These are phyloP conservation scores for grape (Vitis vinifera) DNA, from an alignment of 164 flowering plant species.

Conservation along the genomic window DNA sequence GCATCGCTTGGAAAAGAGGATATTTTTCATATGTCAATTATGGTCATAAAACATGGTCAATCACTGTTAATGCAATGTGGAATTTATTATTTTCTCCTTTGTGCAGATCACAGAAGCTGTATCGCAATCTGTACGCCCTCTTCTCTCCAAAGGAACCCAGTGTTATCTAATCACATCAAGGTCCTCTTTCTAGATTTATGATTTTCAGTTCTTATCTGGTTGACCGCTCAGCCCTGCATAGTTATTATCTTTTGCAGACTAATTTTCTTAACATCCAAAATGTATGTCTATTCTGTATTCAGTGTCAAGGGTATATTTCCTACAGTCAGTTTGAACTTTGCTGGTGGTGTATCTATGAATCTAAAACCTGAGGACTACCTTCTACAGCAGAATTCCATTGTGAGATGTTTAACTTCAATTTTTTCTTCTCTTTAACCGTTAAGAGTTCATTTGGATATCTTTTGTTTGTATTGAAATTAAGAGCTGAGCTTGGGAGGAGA, in stretches of 20 bases:
- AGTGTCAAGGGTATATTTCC: constrained; percentile 75
- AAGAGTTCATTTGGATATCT: not conserved
- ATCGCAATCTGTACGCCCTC: constrained; percentile 48
- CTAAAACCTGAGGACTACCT: constrained; percentile 84
- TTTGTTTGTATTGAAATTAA: not conserved
- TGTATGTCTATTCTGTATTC: constrained; percentile 16
- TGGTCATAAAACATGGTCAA: not conserved
- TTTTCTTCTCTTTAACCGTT: too few species aligned
- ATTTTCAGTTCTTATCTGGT: not conserved
- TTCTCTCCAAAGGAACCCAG: constrained; percentile 57
- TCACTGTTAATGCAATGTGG: not conserved
- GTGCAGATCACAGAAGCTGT: constrained; percentile 55
- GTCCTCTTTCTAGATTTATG: constrained; percentile 28
- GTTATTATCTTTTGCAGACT: not conserved
- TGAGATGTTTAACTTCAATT: constrained; percentile 34
- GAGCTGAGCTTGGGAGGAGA: not conserved
- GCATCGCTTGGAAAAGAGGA: not conserved
- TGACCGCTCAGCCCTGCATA: not conserved
- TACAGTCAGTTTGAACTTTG: constrained; percentile 69
- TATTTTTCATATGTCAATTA: not conserved
- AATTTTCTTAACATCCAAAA: constrained; percentile 4
- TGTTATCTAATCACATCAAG: constrained; percentile 63
- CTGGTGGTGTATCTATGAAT: constrained; percentile 75
- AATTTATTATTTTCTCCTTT: constrained; percentile 3
- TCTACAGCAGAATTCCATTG: constrained; percentile 56